These are phyloP conservation scores for Chara braunii DNA, from an alignment of 139 green algal genomes.

Conservation along the genomic window DNA sequence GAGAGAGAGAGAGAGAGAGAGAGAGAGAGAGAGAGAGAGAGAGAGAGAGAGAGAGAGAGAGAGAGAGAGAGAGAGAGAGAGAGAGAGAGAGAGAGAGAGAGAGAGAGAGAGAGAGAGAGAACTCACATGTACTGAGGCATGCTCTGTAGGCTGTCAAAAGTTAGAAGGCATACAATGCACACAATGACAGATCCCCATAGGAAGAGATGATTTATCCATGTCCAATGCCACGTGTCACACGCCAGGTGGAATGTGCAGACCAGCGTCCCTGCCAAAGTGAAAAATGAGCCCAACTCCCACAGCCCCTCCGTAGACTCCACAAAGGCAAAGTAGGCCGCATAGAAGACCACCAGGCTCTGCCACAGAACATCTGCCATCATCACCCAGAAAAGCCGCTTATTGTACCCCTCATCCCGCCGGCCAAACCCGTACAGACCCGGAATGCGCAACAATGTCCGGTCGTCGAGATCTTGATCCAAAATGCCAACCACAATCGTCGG, in stretches of 20 bases:
- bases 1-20: too few relatives aligned
- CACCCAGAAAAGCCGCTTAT: conserved; percentile 20
- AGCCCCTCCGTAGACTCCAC: neutral
- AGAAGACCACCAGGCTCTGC: conserved; percentile 40
- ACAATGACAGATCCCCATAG: conserved; percentile 39
- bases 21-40: neutral
- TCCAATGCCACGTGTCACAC: conserved; percentile 42
- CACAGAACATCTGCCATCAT: conserved; percentile 38
- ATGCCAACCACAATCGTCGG: conserved; percentile 50
- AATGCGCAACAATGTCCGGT: conserved; percentile 22
- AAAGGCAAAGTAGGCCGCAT: conserved; percentile 6
- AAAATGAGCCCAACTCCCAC: conserved; percentile 43
- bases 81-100: neutral
- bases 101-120: neutral
- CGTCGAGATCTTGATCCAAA: conserved; percentile 51
- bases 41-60: neutral
- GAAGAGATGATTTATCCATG: conserved; percentile 30
- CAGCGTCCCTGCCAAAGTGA: conserved; percentile 36
- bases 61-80: neutral
- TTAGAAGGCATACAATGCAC: conserved; percentile 35
- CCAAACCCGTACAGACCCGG: conserved; percentile 48
- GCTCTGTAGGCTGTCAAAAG: conserved; percentile 25
- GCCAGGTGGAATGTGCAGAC: conserved; percentile 48
- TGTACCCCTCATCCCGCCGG: conserved; percentile 32
- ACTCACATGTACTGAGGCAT: conserved; percentile 30